Conservation (phyloP, 1,284 basidiomycete genomes). For the Wallemia ichthyophaga region DNA sequence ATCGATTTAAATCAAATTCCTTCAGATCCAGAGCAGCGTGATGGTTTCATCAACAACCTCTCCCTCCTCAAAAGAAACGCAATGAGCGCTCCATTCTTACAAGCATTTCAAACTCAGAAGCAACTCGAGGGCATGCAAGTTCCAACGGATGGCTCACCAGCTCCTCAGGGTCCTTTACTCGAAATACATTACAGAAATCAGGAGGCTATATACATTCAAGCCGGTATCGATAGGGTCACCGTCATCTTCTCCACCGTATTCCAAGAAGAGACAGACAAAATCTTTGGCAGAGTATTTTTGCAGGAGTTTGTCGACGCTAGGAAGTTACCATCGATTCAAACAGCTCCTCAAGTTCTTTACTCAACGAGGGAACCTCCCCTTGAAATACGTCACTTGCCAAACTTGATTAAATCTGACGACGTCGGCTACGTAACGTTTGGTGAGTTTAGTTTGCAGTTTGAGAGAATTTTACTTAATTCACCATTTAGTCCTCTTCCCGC, state of each 20-base stretch:
- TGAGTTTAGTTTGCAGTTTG: slow-evolving; percentile 12
- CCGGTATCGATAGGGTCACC: slow-evolving; percentile 77
- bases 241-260: slow-evolving; percentile 94
- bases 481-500: slow-evolving; percentile 55
- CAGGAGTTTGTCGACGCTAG: slow-evolving; percentile 99
- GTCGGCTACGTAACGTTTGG: slow-evolving; percentile 91
- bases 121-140: slow-evolving; percentile 31
- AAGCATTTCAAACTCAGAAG: slow-evolving; percentile 63
- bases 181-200: slow-evolving; percentile 79
- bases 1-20: slow-evolving; percentile 70
- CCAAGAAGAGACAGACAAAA: slow-evolving; percentile 86
- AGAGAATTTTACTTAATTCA: neutral
- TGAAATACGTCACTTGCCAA: slow-evolving; percentile 64
- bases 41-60: slow-evolving; percentile 47
- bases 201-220: slow-evolving; percentile 87
- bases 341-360: slow-evolving; percentile 93
- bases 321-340: slow-evolving; percentile 70
- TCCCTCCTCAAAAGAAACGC: slow-evolving; percentile 78
- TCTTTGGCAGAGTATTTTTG: slow-evolving; percentile 87
- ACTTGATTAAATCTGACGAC: slow-evolving; percentile 56
- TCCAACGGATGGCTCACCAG: slow-evolving; percentile 23
- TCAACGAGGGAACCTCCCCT: slow-evolving; percentile 81
- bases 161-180: slow-evolving; percentile 49
- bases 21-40: slow-evolving; percentile 40
- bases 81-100: slow-evolving; percentile 78